These are phyloP conservation scores for Nakazawaea peltata DNA, from an alignment of 805 yeast species.

Conservation along the genomic window DNA sequence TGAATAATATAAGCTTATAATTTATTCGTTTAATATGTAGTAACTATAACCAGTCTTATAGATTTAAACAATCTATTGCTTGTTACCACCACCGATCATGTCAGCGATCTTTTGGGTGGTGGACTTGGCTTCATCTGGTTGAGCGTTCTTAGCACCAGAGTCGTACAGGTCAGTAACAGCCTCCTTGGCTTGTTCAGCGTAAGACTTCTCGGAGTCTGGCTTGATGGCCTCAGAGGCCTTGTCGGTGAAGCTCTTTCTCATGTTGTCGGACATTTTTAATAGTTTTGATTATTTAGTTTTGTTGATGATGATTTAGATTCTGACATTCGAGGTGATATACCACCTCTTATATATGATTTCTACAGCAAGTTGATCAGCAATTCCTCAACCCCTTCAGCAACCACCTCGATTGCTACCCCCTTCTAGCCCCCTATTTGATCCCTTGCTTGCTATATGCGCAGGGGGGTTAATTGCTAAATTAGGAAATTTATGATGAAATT, in stretches of 20 bases:
- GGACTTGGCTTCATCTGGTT: slow-evolving; percentile 58
- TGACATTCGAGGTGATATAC: background rate
- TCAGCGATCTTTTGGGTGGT: slow-evolving; percentile 56
- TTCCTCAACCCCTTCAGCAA: background rate
- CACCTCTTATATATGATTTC: background rate
- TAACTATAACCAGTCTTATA: too few species aligned
- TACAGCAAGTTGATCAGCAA: background rate
- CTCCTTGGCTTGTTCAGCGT: slow-evolving; percentile 59
- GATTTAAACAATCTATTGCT: slow-evolving; percentile 3
- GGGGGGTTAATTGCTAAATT: too few species aligned
- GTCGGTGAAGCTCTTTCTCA: slow-evolving; percentile 64
- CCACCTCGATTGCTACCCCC: too few species aligned
- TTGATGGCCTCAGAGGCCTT: slow-evolving; percentile 53
- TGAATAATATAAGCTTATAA: too few species aligned
- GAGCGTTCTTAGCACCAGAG: slow-evolving; percentile 42
- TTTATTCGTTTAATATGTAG: too few species aligned
- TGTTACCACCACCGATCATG: slow-evolving; percentile 37
- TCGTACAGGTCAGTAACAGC: slow-evolving; percentile 51
- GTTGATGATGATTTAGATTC: background rate
- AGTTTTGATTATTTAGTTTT: background rate
- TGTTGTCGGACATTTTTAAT: slow-evolving; percentile 21
- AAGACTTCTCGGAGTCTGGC: slow-evolving; percentile 60
- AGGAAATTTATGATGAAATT: too few species aligned
- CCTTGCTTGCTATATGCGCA: too few species aligned
- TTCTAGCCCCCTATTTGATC: too few species aligned